Conservation (phyloP, 2,329 filamentous ascomycete species). For the Talaromyces sp. region DNA sequence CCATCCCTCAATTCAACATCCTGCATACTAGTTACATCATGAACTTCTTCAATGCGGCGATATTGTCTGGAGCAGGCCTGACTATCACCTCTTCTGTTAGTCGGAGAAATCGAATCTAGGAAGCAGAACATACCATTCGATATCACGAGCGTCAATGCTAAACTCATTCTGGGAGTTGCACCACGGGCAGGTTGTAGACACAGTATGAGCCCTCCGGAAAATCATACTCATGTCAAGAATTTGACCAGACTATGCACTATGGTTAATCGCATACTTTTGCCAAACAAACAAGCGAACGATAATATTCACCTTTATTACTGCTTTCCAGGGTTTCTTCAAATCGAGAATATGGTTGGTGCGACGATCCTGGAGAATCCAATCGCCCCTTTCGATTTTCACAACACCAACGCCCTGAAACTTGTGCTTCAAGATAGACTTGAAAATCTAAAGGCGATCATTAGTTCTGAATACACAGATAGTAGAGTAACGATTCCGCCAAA, state of each 20-base stretch:
- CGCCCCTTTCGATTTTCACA: background rate
- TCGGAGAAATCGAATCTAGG: background rate
- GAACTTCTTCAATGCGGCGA: background rate
- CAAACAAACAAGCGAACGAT: background rate
- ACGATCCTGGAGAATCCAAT: background rate
- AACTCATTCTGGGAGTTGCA: background rate
- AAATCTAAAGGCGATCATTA: background rate
- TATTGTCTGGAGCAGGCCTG: background rate
- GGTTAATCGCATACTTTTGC: background rate
- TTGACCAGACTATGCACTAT: background rate
- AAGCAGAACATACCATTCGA: background rate
- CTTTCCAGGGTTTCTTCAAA: background rate
- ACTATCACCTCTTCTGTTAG: too few relatives aligned
- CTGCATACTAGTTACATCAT: background rate
- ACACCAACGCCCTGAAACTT: background rate
- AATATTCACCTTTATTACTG: background rate
- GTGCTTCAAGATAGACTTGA: background rate
- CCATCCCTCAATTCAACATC: background rate
- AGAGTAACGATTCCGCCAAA: background rate
- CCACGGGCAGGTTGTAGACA: background rate
- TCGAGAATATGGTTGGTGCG: background rate
- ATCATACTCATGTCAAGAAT: slow-evolving; percentile 13
- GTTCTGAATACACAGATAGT: background rate
- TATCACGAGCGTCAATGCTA: background rate
- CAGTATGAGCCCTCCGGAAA: background rate